A percentile compares a stretch with the other conserved stretches of the same genome.
phyloP scores from a whole-genome alignment of 1,284 basidiomycete species.

The Trichosporon sp. region DNA sequence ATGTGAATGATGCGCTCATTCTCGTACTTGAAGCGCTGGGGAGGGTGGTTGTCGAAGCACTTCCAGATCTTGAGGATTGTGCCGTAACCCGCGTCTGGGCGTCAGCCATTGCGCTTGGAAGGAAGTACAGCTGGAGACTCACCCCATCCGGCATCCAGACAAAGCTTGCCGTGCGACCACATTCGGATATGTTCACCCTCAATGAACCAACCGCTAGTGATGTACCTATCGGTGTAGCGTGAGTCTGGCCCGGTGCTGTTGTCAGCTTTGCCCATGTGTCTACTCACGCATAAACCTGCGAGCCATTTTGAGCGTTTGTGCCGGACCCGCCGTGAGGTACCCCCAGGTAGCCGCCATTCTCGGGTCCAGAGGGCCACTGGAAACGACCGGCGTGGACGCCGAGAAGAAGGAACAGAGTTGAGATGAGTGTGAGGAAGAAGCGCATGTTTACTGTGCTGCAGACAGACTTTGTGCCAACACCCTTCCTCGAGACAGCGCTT shows the following conservation, averaged over 20 bases:
- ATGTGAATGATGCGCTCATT: conserved; percentile 1
- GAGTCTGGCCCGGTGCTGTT: background rate
- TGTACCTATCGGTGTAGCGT: background rate
- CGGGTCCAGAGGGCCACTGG: background rate
- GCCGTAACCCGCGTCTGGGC: background rate
- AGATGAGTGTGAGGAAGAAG: background rate
- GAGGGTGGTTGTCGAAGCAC: conserved; percentile 4
- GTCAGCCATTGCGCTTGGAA: background rate
- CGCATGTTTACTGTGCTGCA: background rate
- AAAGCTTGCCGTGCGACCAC: background rate
- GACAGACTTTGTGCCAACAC: background rate
- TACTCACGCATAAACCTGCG: background rate
- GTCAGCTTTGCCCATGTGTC: background rate
- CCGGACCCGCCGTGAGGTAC: background rate
- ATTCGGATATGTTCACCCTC: conserved; percentile 3
- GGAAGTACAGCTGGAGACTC: background rate
- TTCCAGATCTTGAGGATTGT: background rate
- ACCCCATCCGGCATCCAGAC: background rate
- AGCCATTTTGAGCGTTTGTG: background rate
- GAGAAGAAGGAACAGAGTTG: background rate
- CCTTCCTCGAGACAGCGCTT: background rate
- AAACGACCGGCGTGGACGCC: background rate
- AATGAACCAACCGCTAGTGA: background rate
- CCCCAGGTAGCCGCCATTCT: background rate
- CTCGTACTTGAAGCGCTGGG: conserved; percentile 8